Evolutionary conservation across 352 stramenopile genomes (phyloP), one percentile per base, ranked within the genome.

Genomic region (Pythium folliculosum): DNA sequence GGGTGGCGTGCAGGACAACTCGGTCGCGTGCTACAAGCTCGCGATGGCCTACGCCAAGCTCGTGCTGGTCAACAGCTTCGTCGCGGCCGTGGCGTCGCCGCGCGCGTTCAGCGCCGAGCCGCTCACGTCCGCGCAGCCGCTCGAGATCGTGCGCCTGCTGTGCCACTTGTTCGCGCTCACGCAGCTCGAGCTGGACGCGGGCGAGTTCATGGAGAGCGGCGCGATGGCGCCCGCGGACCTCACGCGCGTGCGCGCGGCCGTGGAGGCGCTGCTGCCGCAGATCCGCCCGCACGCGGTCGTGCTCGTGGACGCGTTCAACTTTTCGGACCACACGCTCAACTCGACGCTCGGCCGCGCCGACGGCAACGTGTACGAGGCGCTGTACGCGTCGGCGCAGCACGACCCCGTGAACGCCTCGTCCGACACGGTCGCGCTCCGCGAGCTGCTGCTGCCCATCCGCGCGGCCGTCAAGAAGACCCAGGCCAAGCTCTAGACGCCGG

Each of bases 251-350:
- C 82, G 84, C 32, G 57, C 69, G 21, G 76, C 71, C 61, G 82
- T 90, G 52, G 77, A 89, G 55, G 64, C 72, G 40, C 65, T 90
- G 21, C 78, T 90, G 16, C 51, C 49, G 19, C 74, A 77, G 25
- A 73, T 93, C 47, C 84, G 84, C 10, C 71, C 76, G 8, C 79
- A 95, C 52, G 86, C 84, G n/a, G 84, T 95, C 44, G 74, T 74
- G 54, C 80, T 93, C 25, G 82, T 87, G 30, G 84, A 95, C 44
- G 81, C 80, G 19, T 95, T 91, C 72, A 88, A 92, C 69, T 92
- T 93, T 66, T 88, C 82, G 13, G 86, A 93, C 67, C 72, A 84
- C 59, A 30, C 62, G 49, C 63, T 95, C 44, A 93, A 93, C 78
- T 90, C 84, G 71, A 80, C 80, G 30, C 70, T 95, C 35, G 87